Conservation (phyloP, 2,329 filamentous ascomycete genomes). For the Fusarium succisae region DNA sequence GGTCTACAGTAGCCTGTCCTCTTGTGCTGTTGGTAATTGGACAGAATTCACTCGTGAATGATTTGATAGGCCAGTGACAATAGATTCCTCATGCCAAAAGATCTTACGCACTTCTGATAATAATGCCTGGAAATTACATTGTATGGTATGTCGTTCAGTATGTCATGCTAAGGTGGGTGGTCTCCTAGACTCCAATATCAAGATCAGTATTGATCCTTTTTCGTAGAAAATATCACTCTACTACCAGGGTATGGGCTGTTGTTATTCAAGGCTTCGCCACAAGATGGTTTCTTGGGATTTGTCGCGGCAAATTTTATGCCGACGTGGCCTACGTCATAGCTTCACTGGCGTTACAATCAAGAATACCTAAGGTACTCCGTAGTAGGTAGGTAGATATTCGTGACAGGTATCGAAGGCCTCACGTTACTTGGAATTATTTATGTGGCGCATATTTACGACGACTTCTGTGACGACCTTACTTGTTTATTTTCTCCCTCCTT, state of each 20-base stretch:
- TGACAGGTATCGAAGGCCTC: conserved; percentile 3
- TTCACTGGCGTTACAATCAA: not conserved
- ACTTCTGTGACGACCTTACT: not conserved
- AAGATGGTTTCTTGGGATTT: not conserved
- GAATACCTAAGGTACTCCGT: not conserved
- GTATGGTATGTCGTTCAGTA: not conserved
- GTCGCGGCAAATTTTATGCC: conserved; percentile 21
- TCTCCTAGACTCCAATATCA: not conserved
- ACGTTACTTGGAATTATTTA: conserved; percentile 20
- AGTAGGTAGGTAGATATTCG: not conserved
- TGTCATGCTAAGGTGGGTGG: not conserved
- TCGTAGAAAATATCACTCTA: not conserved
- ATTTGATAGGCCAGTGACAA: conserved; percentile 7
- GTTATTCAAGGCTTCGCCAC: not conserved
- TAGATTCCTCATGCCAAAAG: not conserved
- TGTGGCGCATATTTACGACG: conserved; percentile 6
- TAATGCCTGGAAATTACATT: not conserved
- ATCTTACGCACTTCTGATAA: conserved; percentile 1
- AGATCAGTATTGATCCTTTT: not conserved
- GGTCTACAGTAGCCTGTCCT: not conserved
- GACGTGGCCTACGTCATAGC: conserved; percentile 27
- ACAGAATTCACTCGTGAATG: not conserved
- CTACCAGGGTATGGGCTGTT: not conserved
- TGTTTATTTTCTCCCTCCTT: not conserved
- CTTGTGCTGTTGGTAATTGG: not conserved